These are phyloP conservation scores for Fusarium subtropicale DNA, from an alignment of 2,329 filamentous ascomycete genomes.

Conservation along the genomic window DNA sequence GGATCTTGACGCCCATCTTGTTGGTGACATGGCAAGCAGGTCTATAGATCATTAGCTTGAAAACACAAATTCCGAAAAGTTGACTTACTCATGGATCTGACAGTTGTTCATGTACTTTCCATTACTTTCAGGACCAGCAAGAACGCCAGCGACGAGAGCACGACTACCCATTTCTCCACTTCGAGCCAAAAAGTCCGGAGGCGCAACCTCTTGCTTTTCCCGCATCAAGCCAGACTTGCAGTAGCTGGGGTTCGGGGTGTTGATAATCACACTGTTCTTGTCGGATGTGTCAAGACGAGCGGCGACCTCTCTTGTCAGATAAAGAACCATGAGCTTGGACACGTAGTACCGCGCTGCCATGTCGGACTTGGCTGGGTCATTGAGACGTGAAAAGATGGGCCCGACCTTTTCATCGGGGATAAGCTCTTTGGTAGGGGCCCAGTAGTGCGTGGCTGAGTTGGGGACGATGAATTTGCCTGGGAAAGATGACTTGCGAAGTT, in stretches of 20 bases:
- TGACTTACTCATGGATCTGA: conserved; percentile 42
- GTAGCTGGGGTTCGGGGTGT: conserved; percentile 56
- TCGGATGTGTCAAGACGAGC: neutral
- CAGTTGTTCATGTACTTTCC: conserved; percentile 53
- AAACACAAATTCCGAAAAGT: fast-evolving
- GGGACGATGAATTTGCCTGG: conserved; percentile 38
- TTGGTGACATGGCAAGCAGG: conserved; percentile 50
- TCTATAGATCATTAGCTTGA: neutral
- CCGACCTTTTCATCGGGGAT: conserved; percentile 6
- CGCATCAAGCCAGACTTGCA: conserved; percentile 52
- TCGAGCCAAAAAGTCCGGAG: conserved; percentile 52
- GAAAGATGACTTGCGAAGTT: conserved; percentile 40
- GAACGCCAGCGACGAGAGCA: conserved; percentile 46
- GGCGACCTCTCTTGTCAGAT: conserved; percentile 49
- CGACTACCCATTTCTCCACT: conserved; percentile 59
- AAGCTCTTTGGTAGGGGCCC: conserved; percentile 44
- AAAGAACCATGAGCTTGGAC: conserved; percentile 50
- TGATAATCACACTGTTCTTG: conserved; percentile 48
- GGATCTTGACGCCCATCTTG: conserved; percentile 47
- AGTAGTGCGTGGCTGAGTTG: conserved; percentile 44
- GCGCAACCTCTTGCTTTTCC: neutral
- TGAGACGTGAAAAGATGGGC: conserved; percentile 49
- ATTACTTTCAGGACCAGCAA: conserved; percentile 49
- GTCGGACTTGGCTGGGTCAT: conserved; percentile 41
- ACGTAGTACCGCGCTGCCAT: conserved; percentile 50